phyloP scores from a whole-genome alignment of 2,329 filamentous ascomycete species.

The Simplicillium sp. region DNA sequence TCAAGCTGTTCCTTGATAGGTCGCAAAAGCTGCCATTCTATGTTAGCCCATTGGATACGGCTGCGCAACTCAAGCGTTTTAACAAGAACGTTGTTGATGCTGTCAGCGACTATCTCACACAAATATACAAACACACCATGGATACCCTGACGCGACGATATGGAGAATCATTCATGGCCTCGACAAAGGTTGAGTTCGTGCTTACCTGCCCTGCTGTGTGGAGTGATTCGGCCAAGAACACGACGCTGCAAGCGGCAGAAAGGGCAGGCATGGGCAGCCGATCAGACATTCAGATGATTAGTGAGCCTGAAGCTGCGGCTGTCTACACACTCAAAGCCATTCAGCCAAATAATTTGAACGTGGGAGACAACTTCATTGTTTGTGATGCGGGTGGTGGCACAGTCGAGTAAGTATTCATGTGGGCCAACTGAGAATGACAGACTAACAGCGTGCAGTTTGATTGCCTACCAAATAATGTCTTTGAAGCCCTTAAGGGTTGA shows the following conservation, averaged over 20 bases:
- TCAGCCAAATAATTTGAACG: constrained; percentile 61
- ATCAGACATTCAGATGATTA: constrained; percentile 67
- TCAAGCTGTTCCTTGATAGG: constrained; percentile 76
- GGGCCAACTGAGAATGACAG: background rate
- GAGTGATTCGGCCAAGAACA: constrained; percentile 80
- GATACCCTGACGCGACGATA: constrained; percentile 66
- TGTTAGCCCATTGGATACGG: constrained; percentile 68
- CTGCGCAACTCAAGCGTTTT: constrained; percentile 63
- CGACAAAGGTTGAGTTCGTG: constrained; percentile 68
- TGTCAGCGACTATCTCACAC: constrained; percentile 69
- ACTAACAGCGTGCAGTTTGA: constrained; percentile 36
- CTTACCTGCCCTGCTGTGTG: constrained; percentile 77
- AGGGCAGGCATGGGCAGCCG: constrained; percentile 66
- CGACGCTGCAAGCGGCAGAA: constrained; percentile 68
- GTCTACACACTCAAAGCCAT: constrained; percentile 75
- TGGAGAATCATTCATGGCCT: constrained; percentile 69
- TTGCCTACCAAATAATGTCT: constrained; percentile 73
- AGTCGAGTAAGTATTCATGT: constrained; percentile 45
- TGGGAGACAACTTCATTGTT: constrained; percentile 57
- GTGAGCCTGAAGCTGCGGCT: constrained; percentile 70
- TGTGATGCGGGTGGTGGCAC: constrained; percentile 56
- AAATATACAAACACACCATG: constrained; percentile 70
- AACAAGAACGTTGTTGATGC: constrained; percentile 72
- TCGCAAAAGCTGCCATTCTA: constrained; percentile 75
- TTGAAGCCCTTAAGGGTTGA: constrained; percentile 63